Conservation (phyloP, 73 alveolate genomes). For the Tetrahymena borealis region DNA sequence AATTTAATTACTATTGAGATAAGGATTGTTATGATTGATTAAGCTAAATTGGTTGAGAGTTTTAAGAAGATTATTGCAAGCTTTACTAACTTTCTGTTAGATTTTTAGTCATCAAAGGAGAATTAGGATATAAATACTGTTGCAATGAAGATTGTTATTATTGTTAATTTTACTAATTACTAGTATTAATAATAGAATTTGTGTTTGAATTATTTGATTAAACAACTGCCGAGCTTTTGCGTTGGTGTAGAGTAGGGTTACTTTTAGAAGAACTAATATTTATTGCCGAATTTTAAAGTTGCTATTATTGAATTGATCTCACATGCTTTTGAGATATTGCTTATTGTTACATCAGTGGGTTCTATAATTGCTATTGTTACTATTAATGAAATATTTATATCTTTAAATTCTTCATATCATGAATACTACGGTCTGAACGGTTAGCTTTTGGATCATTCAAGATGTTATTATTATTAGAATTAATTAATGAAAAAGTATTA, state of each 20-base stretch:
- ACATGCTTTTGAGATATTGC: not conserved
- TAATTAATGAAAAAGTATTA: not conserved
- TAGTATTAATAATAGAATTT: not conserved
- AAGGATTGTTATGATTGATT: not conserved
- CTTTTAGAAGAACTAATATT: not conserved
- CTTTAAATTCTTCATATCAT: not conserved
- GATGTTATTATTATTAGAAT: not conserved
- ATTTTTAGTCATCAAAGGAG: not conserved
- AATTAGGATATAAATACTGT: not conserved
- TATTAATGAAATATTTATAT: not conserved
- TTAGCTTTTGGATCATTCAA: not conserved
- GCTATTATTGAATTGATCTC: not conserved
- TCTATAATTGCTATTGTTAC: not conserved
- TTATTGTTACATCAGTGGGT: not conserved
- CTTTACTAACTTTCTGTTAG: no score
- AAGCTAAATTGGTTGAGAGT: not conserved
- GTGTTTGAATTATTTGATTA: not conserved
- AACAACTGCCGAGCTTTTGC: not conserved
- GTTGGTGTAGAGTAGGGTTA: not conserved
- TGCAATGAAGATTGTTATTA: not conserved
- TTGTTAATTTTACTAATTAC: not conserved
- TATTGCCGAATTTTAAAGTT: not conserved
- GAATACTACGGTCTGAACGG: not conserved
- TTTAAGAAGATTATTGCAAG: no score
- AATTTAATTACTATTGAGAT: not conserved